phyloP scores from a whole-genome alignment of 2,329 filamentous ascomycete species.

The Sclerotinia borealis region DNA sequence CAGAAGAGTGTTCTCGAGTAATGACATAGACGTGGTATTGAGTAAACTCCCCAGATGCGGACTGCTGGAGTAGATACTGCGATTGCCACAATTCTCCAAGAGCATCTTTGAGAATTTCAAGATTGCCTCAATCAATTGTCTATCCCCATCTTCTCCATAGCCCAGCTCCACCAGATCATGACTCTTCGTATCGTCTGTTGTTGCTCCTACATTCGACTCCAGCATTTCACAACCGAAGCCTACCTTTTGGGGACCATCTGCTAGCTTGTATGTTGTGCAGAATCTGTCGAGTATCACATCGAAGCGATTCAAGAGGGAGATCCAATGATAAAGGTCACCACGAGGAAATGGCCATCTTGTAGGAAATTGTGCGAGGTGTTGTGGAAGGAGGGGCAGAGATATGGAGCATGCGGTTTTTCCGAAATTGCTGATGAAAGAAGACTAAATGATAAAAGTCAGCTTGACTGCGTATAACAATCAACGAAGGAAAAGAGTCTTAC shows the following conservation, averaged over 20 bases:
- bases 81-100: slow-evolving; percentile 90
- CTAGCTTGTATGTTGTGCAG: slow-evolving; percentile 72
- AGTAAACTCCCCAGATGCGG: slow-evolving; percentile 81
- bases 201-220: slow-evolving; percentile 40
- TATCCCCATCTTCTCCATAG: slow-evolving; percentile 70
- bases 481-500: slow-evolving; percentile 40
- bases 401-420: slow-evolving; percentile 63
- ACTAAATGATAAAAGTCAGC: slow-evolving; percentile 47
- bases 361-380: slow-evolving; percentile 73
- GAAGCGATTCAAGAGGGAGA: slow-evolving; percentile 86
- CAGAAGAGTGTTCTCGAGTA: slow-evolving; percentile 72
- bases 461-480: neutral
- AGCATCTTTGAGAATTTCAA: slow-evolving; percentile 82
- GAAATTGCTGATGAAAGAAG: slow-evolving; percentile 79
- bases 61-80: slow-evolving; percentile 94
- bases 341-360: slow-evolving; percentile 90
- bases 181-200: slow-evolving; percentile 42
- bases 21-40: slow-evolving; percentile 74
- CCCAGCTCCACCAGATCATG: slow-evolving; percentile 50
- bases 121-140: slow-evolving; percentile 70
- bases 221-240: slow-evolving; percentile 66
- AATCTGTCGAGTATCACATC: slow-evolving; percentile 81
- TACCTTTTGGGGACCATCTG: slow-evolving; percentile 71
- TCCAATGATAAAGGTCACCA: slow-evolving; percentile 98
- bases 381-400: slow-evolving; percentile 70